Conservation (phyloP, 2,329 filamentous ascomycete species). For the Microsporum ferrugineum region DNA sequence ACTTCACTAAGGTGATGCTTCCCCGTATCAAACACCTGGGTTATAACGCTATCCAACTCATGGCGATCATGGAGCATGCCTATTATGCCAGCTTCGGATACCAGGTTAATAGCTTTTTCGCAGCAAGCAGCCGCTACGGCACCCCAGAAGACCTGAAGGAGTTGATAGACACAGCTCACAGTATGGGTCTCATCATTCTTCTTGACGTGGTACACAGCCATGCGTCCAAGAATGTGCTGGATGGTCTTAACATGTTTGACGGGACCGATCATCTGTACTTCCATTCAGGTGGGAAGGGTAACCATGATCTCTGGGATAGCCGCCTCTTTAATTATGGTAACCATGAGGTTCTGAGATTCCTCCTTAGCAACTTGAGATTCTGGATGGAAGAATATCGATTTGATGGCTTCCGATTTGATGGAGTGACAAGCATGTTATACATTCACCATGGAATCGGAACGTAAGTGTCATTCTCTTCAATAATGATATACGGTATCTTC, state of each 20-base stretch:
- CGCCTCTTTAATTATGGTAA: constrained; percentile 93
- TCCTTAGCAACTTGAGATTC: constrained; percentile 88
- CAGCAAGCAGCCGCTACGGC: constrained; percentile 89
- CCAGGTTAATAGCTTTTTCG: constrained; percentile 98
- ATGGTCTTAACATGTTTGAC: constrained; percentile 93
- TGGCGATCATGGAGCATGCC: constrained; percentile 98
- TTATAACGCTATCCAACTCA: constrained; percentile 96
- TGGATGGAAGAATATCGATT: constrained; percentile 99
- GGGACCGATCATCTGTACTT: constrained; percentile 93
- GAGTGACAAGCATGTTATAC: constrained; percentile 98
- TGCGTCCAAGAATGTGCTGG: constrained; percentile 91
- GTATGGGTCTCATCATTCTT: constrained; percentile 78
- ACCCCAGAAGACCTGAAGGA: constrained; percentile 91
- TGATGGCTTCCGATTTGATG: constrained; percentile 95
- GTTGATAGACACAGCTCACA: constrained; percentile 87
- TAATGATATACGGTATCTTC: background rate
- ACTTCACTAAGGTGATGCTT: constrained; percentile 87
- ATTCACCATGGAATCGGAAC: constrained; percentile 92
- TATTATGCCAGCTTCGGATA: constrained; percentile 99
- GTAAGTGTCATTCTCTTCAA: constrained; percentile 42
- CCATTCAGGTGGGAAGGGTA: constrained; percentile 71
- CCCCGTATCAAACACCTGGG: constrained; percentile 80
- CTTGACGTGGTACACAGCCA: constrained; percentile 96
- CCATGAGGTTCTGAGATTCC: constrained; percentile 89
- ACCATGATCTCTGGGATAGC: constrained; percentile 91